Conservation (phyloP, 352 stramenopile genomes). For the Globisporangium canariense region DNA sequence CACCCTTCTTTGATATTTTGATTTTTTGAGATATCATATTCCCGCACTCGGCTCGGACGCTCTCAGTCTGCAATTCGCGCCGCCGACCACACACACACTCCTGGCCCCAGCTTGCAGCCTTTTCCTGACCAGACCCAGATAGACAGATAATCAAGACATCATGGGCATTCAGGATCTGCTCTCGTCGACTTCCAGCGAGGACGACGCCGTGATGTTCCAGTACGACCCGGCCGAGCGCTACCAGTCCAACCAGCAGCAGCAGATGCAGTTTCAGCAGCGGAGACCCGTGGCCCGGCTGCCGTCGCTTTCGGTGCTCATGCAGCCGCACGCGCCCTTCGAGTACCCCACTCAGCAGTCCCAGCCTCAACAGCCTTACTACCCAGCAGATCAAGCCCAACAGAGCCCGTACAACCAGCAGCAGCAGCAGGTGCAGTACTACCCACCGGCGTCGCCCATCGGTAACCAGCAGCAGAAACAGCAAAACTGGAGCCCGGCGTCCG, state of each 20-base stretch:
- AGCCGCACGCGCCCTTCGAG: slow-evolving; percentile 7
- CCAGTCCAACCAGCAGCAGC: slow-evolving; percentile 9
- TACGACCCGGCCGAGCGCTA: slow-evolving; percentile 16
- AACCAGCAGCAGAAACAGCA: neutral
- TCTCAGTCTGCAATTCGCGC: slow-evolving; percentile 7
- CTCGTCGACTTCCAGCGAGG: slow-evolving; percentile 6
- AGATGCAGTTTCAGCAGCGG: neutral
- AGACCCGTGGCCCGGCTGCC: neutral
- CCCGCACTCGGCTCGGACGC: neutral
- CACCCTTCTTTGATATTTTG: neutral
- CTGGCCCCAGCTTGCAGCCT: neutral
- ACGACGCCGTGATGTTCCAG: slow-evolving; percentile 9
- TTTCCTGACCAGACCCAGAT: neutral
- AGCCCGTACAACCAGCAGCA: neutral
- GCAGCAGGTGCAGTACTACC: slow-evolving; percentile 6
- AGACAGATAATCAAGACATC: neutral
- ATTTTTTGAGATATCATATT: slow-evolving; percentile 16
- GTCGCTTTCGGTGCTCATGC: slow-evolving; percentile 20
- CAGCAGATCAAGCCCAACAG: neutral
- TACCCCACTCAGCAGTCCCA: neutral
- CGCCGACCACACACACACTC: neutral
- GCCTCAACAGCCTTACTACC: neutral
- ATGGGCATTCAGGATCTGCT: slow-evolving; percentile 16
- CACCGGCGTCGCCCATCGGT: slow-evolving; percentile 3
- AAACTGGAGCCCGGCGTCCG: slow-evolving; percentile 12